Percentiles rank a stretch among this genome's conserved stretches.
phyloP scores from a whole-genome alignment of 257 asterid species.

The Solanum pennellii region DNA sequence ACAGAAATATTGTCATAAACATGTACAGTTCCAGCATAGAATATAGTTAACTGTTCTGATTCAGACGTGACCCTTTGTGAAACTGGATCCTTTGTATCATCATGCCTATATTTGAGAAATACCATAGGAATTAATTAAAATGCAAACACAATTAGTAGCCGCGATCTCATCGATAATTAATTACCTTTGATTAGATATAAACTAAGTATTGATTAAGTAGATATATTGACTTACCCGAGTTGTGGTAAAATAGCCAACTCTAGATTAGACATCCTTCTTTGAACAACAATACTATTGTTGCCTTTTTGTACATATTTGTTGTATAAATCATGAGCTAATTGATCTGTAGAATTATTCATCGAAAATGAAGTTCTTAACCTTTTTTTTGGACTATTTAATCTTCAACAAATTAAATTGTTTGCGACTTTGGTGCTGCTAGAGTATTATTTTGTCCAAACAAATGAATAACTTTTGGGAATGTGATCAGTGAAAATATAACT shows the following conservation, averaged over 20 bases:
- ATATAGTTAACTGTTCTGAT: conserved; percentile 8
- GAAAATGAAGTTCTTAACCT: neutral
- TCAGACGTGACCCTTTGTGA: neutral
- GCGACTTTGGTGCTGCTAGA: neutral
- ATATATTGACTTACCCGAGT: neutral
- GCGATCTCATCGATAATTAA: neutral
- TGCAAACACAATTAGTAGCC: neutral
- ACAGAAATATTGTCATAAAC: neutral
- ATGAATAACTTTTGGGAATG: neutral
- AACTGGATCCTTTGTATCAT: neutral
- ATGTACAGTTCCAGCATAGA: conserved; percentile 7
- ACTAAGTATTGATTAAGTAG: neutral
- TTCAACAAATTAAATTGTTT: neutral
- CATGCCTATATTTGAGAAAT: neutral
- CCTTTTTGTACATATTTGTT: neutral
- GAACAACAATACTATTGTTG: neutral
- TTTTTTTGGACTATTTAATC: neutral
- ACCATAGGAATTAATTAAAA: neutral
- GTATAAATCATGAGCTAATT: neutral
- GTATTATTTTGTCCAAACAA: neutral
- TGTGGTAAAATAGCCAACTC: neutral
- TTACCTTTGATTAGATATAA: neutral
- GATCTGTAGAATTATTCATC: neutral
- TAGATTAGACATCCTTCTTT: neutral
- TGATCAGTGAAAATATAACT: too few species aligned